Percentiles rank a stretch among this genome's conserved stretches.
These are phyloP conservation scores for Yamadazyma kitorensis DNA, from an alignment of 805 yeast species.

Conservation along the genomic window DNA sequence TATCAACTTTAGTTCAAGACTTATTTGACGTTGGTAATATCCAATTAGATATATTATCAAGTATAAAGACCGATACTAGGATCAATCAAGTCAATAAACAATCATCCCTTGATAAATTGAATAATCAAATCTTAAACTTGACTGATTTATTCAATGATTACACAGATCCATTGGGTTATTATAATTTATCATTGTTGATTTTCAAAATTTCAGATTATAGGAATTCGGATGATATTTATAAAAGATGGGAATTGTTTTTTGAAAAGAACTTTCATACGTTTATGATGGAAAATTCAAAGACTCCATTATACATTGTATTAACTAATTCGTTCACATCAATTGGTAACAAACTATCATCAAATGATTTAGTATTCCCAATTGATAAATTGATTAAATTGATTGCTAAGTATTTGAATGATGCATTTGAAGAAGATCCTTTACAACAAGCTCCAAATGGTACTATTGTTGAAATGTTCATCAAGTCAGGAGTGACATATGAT, in stretches of 20 bases:
- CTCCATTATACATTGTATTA: conserved; percentile 38
- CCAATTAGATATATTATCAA: conserved; percentile 62
- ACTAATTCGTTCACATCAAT: conserved; percentile 42
- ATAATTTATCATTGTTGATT: conserved; percentile 73
- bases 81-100: conserved; percentile 47
- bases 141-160: conserved; percentile 81
- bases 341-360: conserved; percentile 63
- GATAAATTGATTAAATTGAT: conserved; percentile 66
- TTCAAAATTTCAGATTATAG: conserved; percentile 84
- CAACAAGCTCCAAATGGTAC: conserved; percentile 51
- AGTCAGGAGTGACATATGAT: conserved; percentile 62
- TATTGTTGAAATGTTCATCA: conserved; percentile 58
- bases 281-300: conserved; percentile 20
- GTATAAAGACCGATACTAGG: conserved; percentile 52
- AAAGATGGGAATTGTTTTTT: conserved; percentile 76
- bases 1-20: conserved; percentile 70
- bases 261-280: conserved; percentile 43
- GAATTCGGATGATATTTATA: conserved; percentile 75
- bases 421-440: conserved; percentile 29
- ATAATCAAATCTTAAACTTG: conserved; percentile 63
- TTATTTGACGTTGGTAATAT: conserved; percentile 82
- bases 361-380: conserved; percentile 80
- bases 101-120: conserved; percentile 52
- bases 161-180: conserved; percentile 85
- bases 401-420: conserved; percentile 48